Evolutionary conservation across 164 flowering plant genomes (phyloP).

Genomic region (Chloranthus sessilifolius): DNA sequence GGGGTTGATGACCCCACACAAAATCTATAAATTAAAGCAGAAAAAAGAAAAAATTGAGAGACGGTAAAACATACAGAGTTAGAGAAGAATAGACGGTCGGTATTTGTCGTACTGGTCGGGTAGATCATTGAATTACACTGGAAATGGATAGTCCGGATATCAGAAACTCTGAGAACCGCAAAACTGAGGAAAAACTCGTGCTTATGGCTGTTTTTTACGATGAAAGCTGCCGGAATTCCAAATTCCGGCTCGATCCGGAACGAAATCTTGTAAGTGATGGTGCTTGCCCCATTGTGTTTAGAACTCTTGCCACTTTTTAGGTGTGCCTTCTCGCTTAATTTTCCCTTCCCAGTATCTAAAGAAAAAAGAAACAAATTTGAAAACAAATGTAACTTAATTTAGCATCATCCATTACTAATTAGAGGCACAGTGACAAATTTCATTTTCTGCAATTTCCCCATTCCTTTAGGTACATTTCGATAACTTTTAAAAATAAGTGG

Average conservation of each 20-base stretch:
- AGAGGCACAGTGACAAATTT: too few relatives aligned
- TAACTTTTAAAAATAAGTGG: too few relatives aligned
- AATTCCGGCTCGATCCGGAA: constrained; percentile 29
- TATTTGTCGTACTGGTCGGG: constrained; percentile 24
- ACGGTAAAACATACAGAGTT: constrained; percentile 30
- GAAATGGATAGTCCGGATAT: constrained; percentile 24
- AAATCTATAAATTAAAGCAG: too few relatives aligned
- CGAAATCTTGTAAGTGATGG: constrained; percentile 17
- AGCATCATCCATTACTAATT: too few relatives aligned
- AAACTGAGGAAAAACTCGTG: constrained; percentile 34
- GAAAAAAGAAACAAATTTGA: neutral
- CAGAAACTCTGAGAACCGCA: constrained; percentile 18
- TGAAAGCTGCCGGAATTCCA: constrained; percentile 49
- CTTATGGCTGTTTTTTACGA: constrained; percentile 30
- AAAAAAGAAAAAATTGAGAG: neutral
- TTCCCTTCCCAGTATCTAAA: constrained; percentile 35
- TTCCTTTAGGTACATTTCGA: too few relatives aligned
- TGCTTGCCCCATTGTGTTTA: constrained; percentile 11
- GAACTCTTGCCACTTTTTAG: constrained; percentile 28
- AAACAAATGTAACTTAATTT: too few relatives aligned
- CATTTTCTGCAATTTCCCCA: too few relatives aligned
- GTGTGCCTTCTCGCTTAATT: constrained; percentile 27
- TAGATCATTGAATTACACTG: constrained; percentile 61
- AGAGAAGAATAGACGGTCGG: constrained; percentile 42
- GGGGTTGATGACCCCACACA: too few relatives aligned